These are phyloP conservation scores for Davidsoniella australis DNA, from an alignment of 2,329 filamentous ascomycete species.

Conservation along the genomic window DNA sequence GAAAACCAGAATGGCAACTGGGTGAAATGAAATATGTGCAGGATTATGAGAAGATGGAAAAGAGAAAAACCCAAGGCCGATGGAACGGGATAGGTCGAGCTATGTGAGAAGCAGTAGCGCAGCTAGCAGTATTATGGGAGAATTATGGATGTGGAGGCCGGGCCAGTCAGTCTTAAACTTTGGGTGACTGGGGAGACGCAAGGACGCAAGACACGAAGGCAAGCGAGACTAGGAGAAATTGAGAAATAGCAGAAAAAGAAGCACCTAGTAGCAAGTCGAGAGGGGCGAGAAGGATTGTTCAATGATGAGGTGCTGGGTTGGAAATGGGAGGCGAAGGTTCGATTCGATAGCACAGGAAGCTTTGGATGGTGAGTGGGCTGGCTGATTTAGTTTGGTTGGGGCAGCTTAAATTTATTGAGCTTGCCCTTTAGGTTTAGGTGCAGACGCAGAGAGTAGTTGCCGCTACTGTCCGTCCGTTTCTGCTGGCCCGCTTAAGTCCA, in stretches of 20 bases:
- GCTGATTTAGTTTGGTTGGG: not conserved
- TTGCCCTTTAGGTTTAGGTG: not conserved
- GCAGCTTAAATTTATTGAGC: not conserved
- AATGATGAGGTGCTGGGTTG: not conserved
- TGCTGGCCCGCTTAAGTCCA: too few relatives aligned
- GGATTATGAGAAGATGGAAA: constrained; percentile 7
- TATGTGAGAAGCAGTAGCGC: constrained; percentile 5
- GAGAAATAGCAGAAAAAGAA: not conserved
- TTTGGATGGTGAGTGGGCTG: not conserved
- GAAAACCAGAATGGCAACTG: constrained; percentile 1
- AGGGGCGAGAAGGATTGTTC: not conserved
- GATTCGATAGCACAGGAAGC: too few relatives aligned
- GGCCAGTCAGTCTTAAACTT: constrained; percentile 2
- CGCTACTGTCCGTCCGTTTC: too few relatives aligned
- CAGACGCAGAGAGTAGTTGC: too few relatives aligned
- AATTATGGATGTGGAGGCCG: constrained; percentile 5
- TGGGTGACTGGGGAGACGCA: not conserved
- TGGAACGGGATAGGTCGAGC: not conserved
- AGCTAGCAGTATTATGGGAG: constrained; percentile 2
- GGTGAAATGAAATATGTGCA: constrained; percentile 1
- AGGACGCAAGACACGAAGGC: not conserved
- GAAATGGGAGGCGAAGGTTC: not conserved
- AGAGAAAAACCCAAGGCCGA: constrained; percentile 1
- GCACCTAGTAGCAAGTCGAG: not conserved
- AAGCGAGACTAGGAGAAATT: not conserved